Conservation (phyloP, 495 filamentous ascomycete genomes). For the Penicillium roqueforti region DNA sequence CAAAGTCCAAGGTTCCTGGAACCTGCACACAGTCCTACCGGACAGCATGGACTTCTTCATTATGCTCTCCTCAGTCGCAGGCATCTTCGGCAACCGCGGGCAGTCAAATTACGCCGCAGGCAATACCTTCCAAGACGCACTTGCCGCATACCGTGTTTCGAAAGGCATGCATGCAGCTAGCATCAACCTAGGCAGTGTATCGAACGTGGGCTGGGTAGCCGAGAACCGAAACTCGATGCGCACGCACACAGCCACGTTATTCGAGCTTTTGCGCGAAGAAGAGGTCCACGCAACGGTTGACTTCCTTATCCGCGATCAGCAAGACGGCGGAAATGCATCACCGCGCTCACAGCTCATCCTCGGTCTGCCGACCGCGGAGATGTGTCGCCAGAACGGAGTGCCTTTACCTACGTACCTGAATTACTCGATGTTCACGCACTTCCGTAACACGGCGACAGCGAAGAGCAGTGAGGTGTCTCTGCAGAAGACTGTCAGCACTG, state of each 20-base stretch:
- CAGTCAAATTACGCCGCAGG: conserved; percentile 56
- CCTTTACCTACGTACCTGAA: conserved; percentile 22
- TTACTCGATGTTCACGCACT: conserved; percentile 30
- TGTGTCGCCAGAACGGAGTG: conserved; percentile 23
- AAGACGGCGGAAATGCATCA: neutral
- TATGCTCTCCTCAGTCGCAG: conserved; percentile 37
- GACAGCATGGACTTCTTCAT: conserved; percentile 32
- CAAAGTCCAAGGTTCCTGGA: conserved; percentile 30
- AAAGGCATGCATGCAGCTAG: conserved; percentile 32
- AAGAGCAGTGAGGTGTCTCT: neutral
- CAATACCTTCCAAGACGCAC: conserved; percentile 41
- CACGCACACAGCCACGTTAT: conserved; percentile 13
- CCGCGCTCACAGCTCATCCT: conserved; percentile 21
- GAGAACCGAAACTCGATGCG: conserved; percentile 20
- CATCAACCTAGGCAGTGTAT: conserved; percentile 53
- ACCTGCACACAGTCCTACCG: conserved; percentile 23
- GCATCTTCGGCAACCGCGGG: conserved; percentile 36
- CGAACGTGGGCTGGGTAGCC: conserved; percentile 53
- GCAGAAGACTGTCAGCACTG: conserved; percentile 12
- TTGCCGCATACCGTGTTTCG: conserved; percentile 31
- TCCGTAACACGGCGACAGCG: conserved; percentile 1
- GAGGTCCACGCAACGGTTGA: conserved; percentile 29
- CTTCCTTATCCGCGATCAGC: conserved; percentile 25
- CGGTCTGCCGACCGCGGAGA: conserved; percentile 21
- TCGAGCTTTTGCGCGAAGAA: conserved; percentile 27